Evolutionary conservation across 345 rosid genomes (phyloP), one percentile per base, ranked within the genome.

Genomic region (Sapria himalayana): DNA sequence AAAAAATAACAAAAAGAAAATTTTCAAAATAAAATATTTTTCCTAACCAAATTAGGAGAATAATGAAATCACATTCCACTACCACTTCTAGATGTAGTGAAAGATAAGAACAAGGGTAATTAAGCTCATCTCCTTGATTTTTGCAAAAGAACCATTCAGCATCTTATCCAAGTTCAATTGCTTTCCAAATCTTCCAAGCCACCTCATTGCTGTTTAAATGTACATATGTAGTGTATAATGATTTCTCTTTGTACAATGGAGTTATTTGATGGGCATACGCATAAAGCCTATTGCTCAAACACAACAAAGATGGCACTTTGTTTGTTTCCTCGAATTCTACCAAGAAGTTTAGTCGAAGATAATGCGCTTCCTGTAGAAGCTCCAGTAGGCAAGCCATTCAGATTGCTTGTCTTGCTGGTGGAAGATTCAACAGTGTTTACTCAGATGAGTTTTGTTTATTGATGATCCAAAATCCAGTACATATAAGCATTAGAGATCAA

Each of bases 401-500:
- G 33, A 39, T 37, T 43, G 40, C 45, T 52, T 29, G 50, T 25
- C 49, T 59, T 71, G 42, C 52, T 56, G 36, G 39, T 40, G 37
- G 69, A 45, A 33, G 78, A 47, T 35, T 58, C 71, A 31, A 56
- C 61, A 23, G 31, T 66, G 41, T 49, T 65, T 64, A 9, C 58
- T 45, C 61, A 78, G 50, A 46, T 51, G 75, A 37, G 81, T n/a
- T n/a, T n/a, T 46, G 54, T 61, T 65, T 38, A 76, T 48, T 6
- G 78, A 65, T 42, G 82, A 71, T 39, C 94, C 94, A 27, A 89
- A 89, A 36, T 69, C 82, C 67, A n/a, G n/a, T n/a, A n/a, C n/a
- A n/a, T n/a, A n/a, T n/a, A n/a, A n/a, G n/a, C n/a, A n/a, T n/a
- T n/a, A n/a, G n/a, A n/a, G n/a, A n/a, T n/a, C n/a, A n/a, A n/a